phyloP scores from a whole-genome alignment of 2,329 filamentous ascomycete species.

The Emericellopsis atlantica region DNA sequence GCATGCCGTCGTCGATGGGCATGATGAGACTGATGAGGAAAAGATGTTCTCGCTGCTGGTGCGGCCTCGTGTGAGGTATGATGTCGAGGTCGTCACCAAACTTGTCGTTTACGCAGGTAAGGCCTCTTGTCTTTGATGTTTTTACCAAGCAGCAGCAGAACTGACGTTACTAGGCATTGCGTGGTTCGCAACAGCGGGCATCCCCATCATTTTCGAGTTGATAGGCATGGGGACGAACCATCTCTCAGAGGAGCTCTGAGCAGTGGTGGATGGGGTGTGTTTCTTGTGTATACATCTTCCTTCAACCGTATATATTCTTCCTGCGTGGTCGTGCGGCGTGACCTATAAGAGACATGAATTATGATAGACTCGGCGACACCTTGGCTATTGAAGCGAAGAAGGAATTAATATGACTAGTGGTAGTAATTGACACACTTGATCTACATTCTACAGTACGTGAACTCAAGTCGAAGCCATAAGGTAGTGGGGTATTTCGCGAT shows the following conservation, averaged over 20 bases:
- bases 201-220: constrained; percentile 59
- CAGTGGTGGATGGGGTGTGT: neutral
- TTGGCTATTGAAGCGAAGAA: too few relatives aligned
- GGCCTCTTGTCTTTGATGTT: constrained; percentile 20
- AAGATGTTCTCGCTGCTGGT: constrained; percentile 78
- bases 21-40: constrained; percentile 45
- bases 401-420: too few relatives aligned
- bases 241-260: constrained; percentile 8
- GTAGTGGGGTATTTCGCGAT: neutral
- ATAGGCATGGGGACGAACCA: constrained; percentile 36
- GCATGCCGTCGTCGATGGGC: too few relatives aligned
- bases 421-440: too few relatives aligned
- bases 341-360: too few relatives aligned
- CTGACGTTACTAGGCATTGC: constrained; percentile 52
- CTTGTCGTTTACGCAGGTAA: constrained; percentile 85
- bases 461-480: neutral
- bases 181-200: constrained; percentile 66
- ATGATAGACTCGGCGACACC: too few relatives aligned
- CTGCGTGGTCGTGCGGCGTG: too few relatives aligned
- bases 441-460: neutral
- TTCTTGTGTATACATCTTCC: neutral
- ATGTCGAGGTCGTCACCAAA: constrained; percentile 98
- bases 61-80: constrained; percentile 82
- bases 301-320: neutral
- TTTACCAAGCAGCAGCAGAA: neutral